Evolutionary conservation across 371 early-diverging fungal genomes (phyloP).

Genomic region (Blakeslea trispora): DNA sequence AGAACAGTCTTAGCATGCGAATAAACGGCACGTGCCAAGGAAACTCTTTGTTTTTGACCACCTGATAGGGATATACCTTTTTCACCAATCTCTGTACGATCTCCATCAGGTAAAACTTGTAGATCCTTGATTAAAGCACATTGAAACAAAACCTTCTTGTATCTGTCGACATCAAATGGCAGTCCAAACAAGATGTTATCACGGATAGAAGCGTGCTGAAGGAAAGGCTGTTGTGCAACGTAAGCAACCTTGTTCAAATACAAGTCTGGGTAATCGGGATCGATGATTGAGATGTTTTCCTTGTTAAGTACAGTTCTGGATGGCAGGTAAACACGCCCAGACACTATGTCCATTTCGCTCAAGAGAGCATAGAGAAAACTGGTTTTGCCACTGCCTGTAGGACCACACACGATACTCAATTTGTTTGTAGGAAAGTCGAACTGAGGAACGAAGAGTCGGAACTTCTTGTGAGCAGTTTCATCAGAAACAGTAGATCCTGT

Average conservation of each 20-base stretch:
- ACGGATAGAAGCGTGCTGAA: constrained; percentile 74
- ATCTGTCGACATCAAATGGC: constrained; percentile 63
- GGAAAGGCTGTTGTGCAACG: constrained; percentile 82
- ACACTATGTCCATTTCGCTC: constrained; percentile 67
- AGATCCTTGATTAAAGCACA: constrained; percentile 82
- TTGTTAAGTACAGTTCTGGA: constrained; percentile 15
- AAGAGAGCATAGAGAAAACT: constrained; percentile 68
- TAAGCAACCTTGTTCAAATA: constrained; percentile 66
- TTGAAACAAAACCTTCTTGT: constrained; percentile 67
- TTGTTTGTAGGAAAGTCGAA: constrained; percentile 64
- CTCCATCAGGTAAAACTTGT: constrained; percentile 78
- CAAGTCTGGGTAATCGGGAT: constrained; percentile 39
- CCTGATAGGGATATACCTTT: constrained; percentile 88
- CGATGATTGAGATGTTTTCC: constrained; percentile 25
- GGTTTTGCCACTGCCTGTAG: constrained; percentile 77
- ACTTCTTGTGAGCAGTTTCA: constrained; percentile 4
- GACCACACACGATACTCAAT: constrained; percentile 64
- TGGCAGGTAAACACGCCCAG: constrained; percentile 44
- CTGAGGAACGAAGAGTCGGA: constrained; percentile 26
- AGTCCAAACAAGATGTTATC: constrained; percentile 88
- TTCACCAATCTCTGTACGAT: constrained; percentile 90
- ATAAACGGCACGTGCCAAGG: constrained; percentile 81
- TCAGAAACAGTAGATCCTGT: constrained; percentile 1
- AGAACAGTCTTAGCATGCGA: constrained; percentile 71
- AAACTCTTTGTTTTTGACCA: constrained; percentile 83